A percentile compares a stretch with the other conserved stretches of the same genome.
Conservation (phyloP, 2,329 filamentous ascomycete species). For the Cladosporium sp. region DNA sequence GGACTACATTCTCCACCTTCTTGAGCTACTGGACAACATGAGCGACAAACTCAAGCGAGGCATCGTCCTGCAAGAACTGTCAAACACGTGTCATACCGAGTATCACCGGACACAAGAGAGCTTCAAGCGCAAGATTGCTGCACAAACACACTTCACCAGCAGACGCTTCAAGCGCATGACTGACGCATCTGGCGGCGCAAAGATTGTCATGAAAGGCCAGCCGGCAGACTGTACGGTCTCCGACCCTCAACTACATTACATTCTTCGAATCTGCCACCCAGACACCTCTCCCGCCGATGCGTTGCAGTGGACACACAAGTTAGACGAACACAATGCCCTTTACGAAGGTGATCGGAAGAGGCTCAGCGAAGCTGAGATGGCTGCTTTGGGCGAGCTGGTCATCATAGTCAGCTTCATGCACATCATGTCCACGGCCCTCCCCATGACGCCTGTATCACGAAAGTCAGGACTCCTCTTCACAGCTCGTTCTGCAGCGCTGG, state of each 20-base stretch:
- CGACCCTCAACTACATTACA: conserved; percentile 17
- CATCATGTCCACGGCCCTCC: conserved; percentile 12
- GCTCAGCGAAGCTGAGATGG: conserved; percentile 9
- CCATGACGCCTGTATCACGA: conserved; percentile 11
- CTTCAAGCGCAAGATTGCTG: conserved; percentile 15
- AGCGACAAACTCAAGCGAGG: conserved; percentile 13
- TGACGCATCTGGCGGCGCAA: conserved; percentile 1
- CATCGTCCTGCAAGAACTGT: conserved; percentile 15
- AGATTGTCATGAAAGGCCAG: conserved; percentile 14
- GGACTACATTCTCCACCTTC: conserved; percentile 15
- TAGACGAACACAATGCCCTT: conserved; percentile 16
- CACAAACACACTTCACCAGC: background rate
- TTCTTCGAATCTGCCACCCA: conserved; percentile 15
- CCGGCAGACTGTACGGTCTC: conserved; percentile 14
- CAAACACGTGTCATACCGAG: conserved; percentile 16
- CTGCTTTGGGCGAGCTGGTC: conserved; percentile 13
- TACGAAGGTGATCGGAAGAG: conserved; percentile 14
- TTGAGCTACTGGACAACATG: conserved; percentile 6
- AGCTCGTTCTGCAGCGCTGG: conserved; percentile 2
- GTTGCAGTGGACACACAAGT: conserved; percentile 17
- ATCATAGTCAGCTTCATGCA: conserved; percentile 17
- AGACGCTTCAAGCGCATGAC: conserved; percentile 15
- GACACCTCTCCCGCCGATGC: conserved; percentile 13
- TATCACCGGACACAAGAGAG: conserved; percentile 15
- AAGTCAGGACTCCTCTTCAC: conserved; percentile 14